These are phyloP conservation scores for Nakaseomyces bracarensis DNA, from an alignment of 1,139 yeast genomes.

Conservation along the genomic window DNA sequence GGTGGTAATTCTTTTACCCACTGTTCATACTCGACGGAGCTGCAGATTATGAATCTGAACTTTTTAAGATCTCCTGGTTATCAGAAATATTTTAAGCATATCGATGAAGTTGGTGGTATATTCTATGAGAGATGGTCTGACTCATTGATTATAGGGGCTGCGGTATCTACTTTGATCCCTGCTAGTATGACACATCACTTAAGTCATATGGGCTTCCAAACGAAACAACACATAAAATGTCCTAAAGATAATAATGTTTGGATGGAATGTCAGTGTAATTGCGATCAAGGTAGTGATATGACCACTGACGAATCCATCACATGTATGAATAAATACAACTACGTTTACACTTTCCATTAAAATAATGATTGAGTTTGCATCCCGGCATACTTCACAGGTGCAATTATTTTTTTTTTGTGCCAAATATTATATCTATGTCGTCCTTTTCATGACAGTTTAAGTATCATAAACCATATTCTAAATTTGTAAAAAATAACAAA, in stretches of 20 bases:
- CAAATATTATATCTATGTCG: too few species aligned
- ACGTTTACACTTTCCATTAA: constrained; percentile 16
- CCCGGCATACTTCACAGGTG: too few species aligned
- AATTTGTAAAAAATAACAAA: too few species aligned
- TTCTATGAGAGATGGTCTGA: constrained; percentile 91
- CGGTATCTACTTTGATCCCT: constrained; percentile 62
- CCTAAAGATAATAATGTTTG: constrained; percentile 49
- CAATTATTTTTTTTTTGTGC: too few species aligned
- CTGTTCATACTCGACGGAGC: constrained; percentile 83
- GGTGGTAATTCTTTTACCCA: constrained; percentile 46
- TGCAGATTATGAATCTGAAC: constrained; percentile 64
- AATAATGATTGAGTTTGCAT: too few species aligned
- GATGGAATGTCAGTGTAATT: constrained; percentile 45
- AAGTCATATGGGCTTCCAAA: constrained; percentile 54
- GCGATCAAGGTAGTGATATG: constrained; percentile 59
- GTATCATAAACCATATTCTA: too few species aligned
- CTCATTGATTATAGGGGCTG: constrained; percentile 82
- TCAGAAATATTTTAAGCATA: constrained; percentile 52
- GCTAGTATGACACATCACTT: constrained; percentile 62
- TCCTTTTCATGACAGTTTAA: too few species aligned
- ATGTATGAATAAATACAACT: constrained; percentile 41
- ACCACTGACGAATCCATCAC: constrained; percentile 50
- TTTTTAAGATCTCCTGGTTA: constrained; percentile 71
- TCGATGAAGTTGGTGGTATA: constrained; percentile 76
- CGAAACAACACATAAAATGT: constrained; percentile 54